Percentiles rank a stretch among this genome's conserved stretches.
phyloP scores from a whole-genome alignment of 2,329 filamentous ascomycete genomes.

The Nemania diffusa region DNA sequence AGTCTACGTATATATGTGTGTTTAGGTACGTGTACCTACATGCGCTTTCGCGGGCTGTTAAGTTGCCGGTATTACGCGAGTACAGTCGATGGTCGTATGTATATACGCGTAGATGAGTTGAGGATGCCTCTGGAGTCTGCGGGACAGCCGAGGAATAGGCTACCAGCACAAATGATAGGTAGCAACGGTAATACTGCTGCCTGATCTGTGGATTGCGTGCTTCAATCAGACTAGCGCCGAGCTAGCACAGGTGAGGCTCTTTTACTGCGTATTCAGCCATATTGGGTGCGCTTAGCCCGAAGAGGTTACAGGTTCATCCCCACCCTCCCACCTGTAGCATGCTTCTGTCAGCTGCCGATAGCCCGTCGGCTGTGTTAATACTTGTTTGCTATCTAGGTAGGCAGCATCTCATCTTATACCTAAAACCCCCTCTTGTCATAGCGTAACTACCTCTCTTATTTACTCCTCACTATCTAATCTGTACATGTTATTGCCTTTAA shows the following conservation, averaged over 20 bases:
- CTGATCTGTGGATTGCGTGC: conserved; percentile 25
- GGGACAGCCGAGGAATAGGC: no score
- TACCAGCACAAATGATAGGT: not conserved
- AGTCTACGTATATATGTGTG: not conserved
- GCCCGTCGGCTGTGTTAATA: not conserved
- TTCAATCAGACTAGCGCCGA: conserved; percentile 3
- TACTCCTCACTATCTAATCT: not conserved
- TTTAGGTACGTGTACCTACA: not conserved
- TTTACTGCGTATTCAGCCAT: no score
- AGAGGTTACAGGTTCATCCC: not conserved
- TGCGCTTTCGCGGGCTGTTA: not conserved
- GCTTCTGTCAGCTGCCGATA: conserved; percentile 11
- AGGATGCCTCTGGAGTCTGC: not conserved
- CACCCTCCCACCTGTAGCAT: not conserved
- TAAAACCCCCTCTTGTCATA: not conserved
- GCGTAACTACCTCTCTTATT: not conserved
- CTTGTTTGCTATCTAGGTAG: not conserved
- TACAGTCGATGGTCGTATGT: not conserved
- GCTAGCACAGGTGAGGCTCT: conserved; percentile 18
- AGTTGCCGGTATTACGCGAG: not conserved
- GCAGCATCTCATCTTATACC: no score
- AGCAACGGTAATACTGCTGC: conserved; percentile 32
- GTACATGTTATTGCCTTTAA: not conserved
- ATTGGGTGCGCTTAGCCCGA: not conserved
- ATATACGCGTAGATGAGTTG: not conserved